A percentile compares a stretch with the other conserved stretches of the same genome.
These are phyloP conservation scores for Gnomoniopsis smithogilvyi DNA, from an alignment of 2,329 filamentous ascomycete species.

Conservation along the genomic window DNA sequence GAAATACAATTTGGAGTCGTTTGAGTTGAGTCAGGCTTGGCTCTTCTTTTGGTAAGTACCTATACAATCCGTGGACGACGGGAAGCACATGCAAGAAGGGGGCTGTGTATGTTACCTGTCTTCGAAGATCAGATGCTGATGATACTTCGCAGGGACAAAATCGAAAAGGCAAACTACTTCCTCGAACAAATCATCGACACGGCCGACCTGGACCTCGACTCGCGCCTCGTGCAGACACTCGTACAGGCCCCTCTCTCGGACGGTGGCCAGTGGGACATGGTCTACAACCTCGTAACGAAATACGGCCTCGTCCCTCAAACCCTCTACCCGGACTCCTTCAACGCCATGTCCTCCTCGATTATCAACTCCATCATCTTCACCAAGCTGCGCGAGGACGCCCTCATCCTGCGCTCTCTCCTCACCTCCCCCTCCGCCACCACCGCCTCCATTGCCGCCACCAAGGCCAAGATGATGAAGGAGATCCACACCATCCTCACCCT, in stretches of 20 bases:
- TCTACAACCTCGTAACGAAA: slow-evolving; percentile 78
- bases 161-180: slow-evolving; percentile 89
- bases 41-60: slow-evolving; percentile 74
- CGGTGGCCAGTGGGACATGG: slow-evolving; percentile 92
- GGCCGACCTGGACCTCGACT: slow-evolving; percentile 65
- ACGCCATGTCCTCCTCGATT: slow-evolving; percentile 65
- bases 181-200: slow-evolving; percentile 81
- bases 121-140: no score
- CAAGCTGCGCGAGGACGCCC: slow-evolving; percentile 80
- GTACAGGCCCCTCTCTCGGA: slow-evolving; percentile 69
- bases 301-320: slow-evolving; percentile 84
- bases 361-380: slow-evolving; percentile 76
- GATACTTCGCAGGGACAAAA: slow-evolving; percentile 64
- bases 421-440: slow-evolving; percentile 31
- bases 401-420: slow-evolving; percentile 64
- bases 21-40: slow-evolving; percentile 85
- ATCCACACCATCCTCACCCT: slow-evolving; percentile 80
- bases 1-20: slow-evolving; percentile 71
- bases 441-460: slow-evolving; percentile 46
- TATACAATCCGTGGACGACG: no score
- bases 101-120: no score
- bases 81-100: no score
- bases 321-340: slow-evolving; percentile 80
- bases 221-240: slow-evolving; percentile 68
- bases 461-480: slow-evolving; percentile 74